Conservation (phyloP, 2,329 filamentous ascomycete species). For the Didymellaceae sp. region DNA sequence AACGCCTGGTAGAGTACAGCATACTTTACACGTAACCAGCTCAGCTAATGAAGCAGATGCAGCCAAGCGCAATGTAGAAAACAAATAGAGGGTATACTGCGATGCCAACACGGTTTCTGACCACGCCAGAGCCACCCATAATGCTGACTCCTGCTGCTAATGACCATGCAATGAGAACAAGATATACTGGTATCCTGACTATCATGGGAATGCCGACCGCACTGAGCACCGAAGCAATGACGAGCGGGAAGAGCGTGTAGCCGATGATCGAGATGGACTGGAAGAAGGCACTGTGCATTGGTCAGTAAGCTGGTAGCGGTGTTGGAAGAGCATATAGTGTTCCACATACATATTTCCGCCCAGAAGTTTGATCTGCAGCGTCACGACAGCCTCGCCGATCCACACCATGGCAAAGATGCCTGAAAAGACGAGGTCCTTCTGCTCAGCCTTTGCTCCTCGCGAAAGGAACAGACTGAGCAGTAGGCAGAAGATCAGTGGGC, state of each 20-base stretch:
- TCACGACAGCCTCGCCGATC: slow-evolving; percentile 95
- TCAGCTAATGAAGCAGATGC: slow-evolving; percentile 94
- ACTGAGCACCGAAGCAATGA: slow-evolving; percentile 88
- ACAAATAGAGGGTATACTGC: slow-evolving; percentile 95
- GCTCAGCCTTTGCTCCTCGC: slow-evolving; percentile 76
- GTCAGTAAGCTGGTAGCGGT: slow-evolving; percentile 35
- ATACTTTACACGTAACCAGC: slow-evolving; percentile 8
- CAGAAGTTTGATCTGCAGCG: slow-evolving; percentile 94
- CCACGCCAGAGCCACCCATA: slow-evolving; percentile 89
- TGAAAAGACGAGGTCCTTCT: slow-evolving; percentile 89
- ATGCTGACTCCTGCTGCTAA: slow-evolving; percentile 96
- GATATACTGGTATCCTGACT: slow-evolving; percentile 86
- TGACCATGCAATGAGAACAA: slow-evolving; percentile 88
- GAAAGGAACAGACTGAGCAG: slow-evolving; percentile 87
- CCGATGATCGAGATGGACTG: slow-evolving; percentile 98
- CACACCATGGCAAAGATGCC: slow-evolving; percentile 97
- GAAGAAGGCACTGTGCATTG: slow-evolving; percentile 81
- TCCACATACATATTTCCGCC: slow-evolving; percentile 91
- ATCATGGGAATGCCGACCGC: slow-evolving; percentile 81
- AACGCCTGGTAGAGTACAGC: slow-evolving; percentile 16
- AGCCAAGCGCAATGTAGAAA: slow-evolving; percentile 92
- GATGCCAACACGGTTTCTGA: slow-evolving; percentile 91
- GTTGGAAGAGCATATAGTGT: neutral
- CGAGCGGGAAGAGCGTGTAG: slow-evolving; percentile 95
- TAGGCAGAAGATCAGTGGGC: slow-evolving; percentile 91